Base-by-base conservation (phyloP, 2,329 filamentous ascomycete species). In the Trichoderma breve region DNA sequence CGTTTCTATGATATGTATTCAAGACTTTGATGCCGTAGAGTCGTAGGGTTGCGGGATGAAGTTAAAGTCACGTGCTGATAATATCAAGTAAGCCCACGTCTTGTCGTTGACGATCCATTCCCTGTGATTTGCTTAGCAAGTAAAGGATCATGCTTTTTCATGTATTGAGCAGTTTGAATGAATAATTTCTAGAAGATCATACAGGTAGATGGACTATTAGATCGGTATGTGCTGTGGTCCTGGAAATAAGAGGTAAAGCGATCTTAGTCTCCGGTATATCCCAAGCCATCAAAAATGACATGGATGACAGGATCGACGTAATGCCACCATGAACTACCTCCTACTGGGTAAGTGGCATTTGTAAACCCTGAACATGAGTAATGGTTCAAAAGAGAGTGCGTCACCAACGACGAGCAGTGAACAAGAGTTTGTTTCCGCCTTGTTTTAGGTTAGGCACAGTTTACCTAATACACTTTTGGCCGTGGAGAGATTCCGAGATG, bases 41-140 rank as follows among this genome's bases (percentile, higher is more conserved):
- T 21, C n/a, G 18, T n/a, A 47, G n/a, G 53, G 53, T 43, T 43
- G 65, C 32, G n/a, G 21, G 34, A 30, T 58, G 65, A 68, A 28
- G 65, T 68, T 9, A 30, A 67, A 58, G 65, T 68, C 65, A 68
- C 65, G 65, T 68, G 65, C 6, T 32, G 53, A 68, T 58, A 68
- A 12, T 18, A 3, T 34, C 24, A 32, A 43, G 32, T 24, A 43
- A 51, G 43, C 43, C 43, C 34, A 39, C n/a, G 32, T 58, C 24
- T 28, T 28, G 39, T 39, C 18, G 18, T 63, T 60, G 53, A 28
- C 15, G 14, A 51, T 51, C 24, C 24, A 28, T 43, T 18, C 60
- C 21, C 9, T 63, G 24, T 15, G 9, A 4, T 51, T 51, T 51
- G 9, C n/a, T 9, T 4, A 51, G n/a, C 43, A 12, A 21, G n/a